Conservation (phyloP, 2,329 filamentous ascomycete genomes). For the Pseudogymnoascus sp. region DNA sequence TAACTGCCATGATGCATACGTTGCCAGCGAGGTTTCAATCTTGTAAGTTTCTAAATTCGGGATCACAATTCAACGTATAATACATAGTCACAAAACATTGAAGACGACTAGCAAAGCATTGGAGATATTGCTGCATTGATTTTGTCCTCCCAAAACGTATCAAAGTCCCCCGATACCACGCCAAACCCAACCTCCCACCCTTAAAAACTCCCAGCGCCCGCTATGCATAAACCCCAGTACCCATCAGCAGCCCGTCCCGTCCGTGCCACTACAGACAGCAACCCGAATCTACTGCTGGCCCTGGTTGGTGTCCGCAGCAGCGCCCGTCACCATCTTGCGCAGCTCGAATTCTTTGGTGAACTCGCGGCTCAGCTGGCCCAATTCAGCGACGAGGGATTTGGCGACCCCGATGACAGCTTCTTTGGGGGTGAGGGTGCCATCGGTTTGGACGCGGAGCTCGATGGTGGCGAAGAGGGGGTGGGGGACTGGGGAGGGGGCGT, state of each 20-base stretch:
- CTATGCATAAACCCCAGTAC: neutral
- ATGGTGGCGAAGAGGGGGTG: constrained; percentile 43
- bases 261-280: neutral
- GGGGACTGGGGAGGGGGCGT: constrained; percentile 23
- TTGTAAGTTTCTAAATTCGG: too few relatives aligned
- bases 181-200: neutral
- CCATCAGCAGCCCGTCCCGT: neutral
- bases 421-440: constrained; percentile 80
- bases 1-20: neutral
- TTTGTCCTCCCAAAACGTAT: neutral
- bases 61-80: too few relatives aligned
- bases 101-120: neutral
- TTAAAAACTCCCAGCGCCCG: neutral
- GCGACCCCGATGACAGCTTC: constrained; percentile 76
- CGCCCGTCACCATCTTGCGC: constrained; percentile 68
- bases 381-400: constrained; percentile 71
- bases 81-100: neutral
- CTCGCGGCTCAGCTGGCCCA: constrained; percentile 72
- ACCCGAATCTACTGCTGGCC: neutral
- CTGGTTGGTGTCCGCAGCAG: constrained; percentile 11
- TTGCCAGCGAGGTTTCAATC: neutral
- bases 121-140: neutral
- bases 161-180: neutral
- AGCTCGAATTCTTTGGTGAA: constrained; percentile 91
- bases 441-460: constrained; percentile 79